Percentiles rank a stretch among this genome's conserved stretches.
These are phyloP conservation scores for Irpex rosettiformis DNA, from an alignment of 1,284 basidiomycete genomes.

Conservation along the genomic window DNA sequence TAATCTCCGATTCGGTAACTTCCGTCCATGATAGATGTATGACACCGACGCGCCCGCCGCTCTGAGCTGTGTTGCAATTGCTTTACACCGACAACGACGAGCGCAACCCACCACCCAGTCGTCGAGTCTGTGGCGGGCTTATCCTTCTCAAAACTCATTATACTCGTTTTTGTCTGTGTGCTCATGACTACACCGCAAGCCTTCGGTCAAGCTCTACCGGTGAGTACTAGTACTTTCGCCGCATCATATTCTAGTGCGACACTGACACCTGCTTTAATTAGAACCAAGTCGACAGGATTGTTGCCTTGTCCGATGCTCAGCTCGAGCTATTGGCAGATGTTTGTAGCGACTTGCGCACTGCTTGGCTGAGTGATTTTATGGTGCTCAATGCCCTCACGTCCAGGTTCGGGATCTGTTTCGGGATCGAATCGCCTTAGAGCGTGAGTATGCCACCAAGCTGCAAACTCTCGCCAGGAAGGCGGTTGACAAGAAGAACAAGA, in stretches of 20 bases:
- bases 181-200: constrained; percentile 19
- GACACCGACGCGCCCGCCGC: not conserved
- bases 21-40: not conserved
- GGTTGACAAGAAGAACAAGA: constrained; percentile 64
- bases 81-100: not conserved
- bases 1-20: not conserved
- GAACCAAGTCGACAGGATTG: constrained; percentile 39
- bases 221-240: constrained; percentile 11
- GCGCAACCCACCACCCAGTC: not conserved
- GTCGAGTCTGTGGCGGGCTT: not conserved
- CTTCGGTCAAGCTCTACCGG: constrained; percentile 29
- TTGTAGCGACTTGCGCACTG: constrained; percentile 19
- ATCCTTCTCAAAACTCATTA: too few relatives aligned
- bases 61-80: not conserved
- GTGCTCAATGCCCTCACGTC: not conserved
- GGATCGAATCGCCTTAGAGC: constrained; percentile 64
- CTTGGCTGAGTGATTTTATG: not conserved
- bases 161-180: too few relatives aligned
- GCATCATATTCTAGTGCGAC: not conserved
- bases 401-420: constrained; percentile 71
- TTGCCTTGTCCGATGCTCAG: constrained; percentile 54
- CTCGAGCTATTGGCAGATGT: constrained; percentile 64
- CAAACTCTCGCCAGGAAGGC: constrained; percentile 63
- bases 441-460: constrained; percentile 71
- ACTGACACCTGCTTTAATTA: constrained; percentile 17